Evolutionary conservation across 495 filamentous ascomycete species (phyloP).

Genomic region (Penicillium simplicissimum): DNA sequence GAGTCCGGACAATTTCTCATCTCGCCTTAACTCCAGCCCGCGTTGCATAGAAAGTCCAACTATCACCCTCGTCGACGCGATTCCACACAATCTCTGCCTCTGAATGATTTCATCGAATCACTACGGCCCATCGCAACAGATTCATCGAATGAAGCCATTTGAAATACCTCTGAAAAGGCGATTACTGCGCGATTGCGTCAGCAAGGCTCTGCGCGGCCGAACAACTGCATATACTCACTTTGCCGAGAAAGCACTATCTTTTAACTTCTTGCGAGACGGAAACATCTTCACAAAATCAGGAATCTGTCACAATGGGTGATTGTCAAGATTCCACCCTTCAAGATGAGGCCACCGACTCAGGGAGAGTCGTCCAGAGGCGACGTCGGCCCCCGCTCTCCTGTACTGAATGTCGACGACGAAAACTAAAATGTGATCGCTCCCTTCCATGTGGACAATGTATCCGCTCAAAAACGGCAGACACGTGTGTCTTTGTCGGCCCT

Average conservation of each 20-base stretch:
- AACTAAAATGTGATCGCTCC: conserved; percentile 69
- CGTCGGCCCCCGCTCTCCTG: conserved; percentile 45
- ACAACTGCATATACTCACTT: background rate
- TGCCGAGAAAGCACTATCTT: background rate
- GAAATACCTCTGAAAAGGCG: background rate
- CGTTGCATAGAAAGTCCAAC: conserved; percentile 10
- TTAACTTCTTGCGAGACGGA: background rate
- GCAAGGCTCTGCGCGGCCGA: background rate
- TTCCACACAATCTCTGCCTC: background rate
- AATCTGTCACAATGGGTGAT: conserved; percentile 4
- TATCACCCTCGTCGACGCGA: background rate
- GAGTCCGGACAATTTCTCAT: conserved; percentile 12
- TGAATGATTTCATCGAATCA: background rate
- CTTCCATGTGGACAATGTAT: conserved; percentile 67
- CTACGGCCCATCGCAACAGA: too few species aligned
- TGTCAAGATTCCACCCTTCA: conserved; percentile 10
- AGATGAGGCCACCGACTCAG: conserved; percentile 13
- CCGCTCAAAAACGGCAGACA: conserved; percentile 45
- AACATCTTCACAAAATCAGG: background rate
- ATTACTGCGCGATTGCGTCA: conserved; percentile 1
- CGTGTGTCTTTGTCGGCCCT: conserved; percentile 37
- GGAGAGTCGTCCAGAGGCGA: conserved; percentile 31
- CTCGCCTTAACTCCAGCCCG: conserved; percentile 9
- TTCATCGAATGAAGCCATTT: too few species aligned
- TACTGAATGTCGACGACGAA: conserved; percentile 61